Evolutionary conservation across 768 basidiomycete species (phyloP).

Genomic region (Tulasnella calospora): DNA sequence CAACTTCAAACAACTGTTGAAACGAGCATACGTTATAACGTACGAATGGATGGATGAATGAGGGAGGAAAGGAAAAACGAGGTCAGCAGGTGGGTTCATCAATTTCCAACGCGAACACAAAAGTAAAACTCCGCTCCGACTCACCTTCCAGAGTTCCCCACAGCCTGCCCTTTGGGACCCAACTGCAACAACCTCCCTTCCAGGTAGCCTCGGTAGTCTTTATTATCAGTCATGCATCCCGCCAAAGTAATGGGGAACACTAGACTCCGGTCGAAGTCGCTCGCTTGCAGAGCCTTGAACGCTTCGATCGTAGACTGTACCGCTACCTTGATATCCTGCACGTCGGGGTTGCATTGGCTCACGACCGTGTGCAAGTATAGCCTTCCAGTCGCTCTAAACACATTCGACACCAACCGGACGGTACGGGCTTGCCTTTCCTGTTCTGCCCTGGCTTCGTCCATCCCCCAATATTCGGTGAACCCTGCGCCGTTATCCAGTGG

Average conservation of each 20-base stretch:
- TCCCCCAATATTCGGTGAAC: conserved; percentile 25
- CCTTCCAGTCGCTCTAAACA: conserved; percentile 67
- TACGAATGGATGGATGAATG: neutral
- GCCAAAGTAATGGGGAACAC: conserved; percentile 71
- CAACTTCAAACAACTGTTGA: conserved; percentile 20
- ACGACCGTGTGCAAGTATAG: conserved; percentile 74
- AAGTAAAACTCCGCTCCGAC: conserved; percentile 13
- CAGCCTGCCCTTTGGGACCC: conserved; percentile 17
- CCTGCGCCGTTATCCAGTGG: conserved; percentile 23
- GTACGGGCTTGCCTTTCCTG: conserved; percentile 27
- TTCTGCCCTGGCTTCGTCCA: conserved; percentile 26
- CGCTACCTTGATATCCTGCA: conserved; percentile 61
- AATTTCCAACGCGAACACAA: conserved; percentile 17
- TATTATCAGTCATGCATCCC: conserved; percentile 65
- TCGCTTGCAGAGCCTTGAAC: conserved; percentile 51
- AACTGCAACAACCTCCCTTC: conserved; percentile 19
- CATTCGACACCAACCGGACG: conserved; percentile 40
- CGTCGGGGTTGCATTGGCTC: conserved; percentile 72
- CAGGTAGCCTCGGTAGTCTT: conserved; percentile 23
- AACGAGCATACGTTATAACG: neutral
- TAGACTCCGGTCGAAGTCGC: conserved; percentile 54
- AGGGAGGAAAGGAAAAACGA: neutral
- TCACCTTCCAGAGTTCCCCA: conserved; percentile 23
- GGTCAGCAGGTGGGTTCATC: conserved; percentile 8
- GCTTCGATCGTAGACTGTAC: conserved; percentile 53